phyloP scores from a whole-genome alignment of 768 basidiomycete species.

The Podaxis rugospora region DNA sequence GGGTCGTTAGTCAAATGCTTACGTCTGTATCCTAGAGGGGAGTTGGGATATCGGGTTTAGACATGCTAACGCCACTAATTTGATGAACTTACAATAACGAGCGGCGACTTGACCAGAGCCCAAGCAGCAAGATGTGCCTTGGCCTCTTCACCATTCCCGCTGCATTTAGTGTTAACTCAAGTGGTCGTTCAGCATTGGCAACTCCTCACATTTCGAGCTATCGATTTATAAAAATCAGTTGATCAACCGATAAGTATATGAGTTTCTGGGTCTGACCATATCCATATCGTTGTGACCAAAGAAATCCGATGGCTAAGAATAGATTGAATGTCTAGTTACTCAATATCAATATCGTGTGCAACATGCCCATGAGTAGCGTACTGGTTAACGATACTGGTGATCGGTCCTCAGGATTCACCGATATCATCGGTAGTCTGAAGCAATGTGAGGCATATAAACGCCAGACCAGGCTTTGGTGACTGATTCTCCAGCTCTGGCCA shows the following conservation, averaged over 20 bases:
- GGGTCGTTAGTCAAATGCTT: not conserved
- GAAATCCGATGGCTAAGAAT: constrained; percentile 58
- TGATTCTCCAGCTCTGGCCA: constrained; percentile 67
- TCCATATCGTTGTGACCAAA: constrained; percentile 69
- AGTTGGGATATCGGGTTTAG: not conserved
- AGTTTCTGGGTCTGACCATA: constrained; percentile 38
- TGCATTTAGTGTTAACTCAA: not conserved
- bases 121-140: constrained; percentile 72
- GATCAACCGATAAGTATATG: not conserved
- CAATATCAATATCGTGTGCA: not conserved
- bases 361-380: constrained; percentile 24
- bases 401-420: constrained; percentile 43
- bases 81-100: constrained; percentile 39
- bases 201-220: constrained; percentile 51
- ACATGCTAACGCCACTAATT: not conserved
- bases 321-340: constrained; percentile 53
- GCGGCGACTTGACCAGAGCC: constrained; percentile 66
- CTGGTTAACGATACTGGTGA: constrained; percentile 52
- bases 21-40: constrained; percentile 19
- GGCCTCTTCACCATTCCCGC: constrained; percentile 34
- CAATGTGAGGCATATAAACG: not conserved
- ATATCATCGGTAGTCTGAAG: constrained; percentile 49
- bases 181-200: not conserved
- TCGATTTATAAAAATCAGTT: no score
- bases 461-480: constrained; percentile 12